phyloP scores from a whole-genome alignment of 1,284 basidiomycete genomes.

The Pseudozyma sp. region DNA sequence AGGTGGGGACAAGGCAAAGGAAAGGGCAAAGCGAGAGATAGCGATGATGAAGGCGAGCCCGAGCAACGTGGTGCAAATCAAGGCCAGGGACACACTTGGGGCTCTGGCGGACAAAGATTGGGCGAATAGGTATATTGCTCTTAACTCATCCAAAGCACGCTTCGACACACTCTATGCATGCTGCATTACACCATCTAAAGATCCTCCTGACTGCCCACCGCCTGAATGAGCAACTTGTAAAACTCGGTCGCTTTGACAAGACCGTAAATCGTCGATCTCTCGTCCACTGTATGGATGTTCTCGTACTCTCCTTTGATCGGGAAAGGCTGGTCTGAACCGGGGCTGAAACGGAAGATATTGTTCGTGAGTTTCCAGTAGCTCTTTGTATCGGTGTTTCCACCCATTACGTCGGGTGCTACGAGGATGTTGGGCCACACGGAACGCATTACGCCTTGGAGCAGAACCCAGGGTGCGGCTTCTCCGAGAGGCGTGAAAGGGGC shows the following conservation, averaged over 20 bases:
- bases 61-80: not conserved
- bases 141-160: not conserved
- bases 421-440: conserved; percentile 68
- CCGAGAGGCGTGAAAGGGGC: conserved; percentile 73
- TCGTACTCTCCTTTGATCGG: conserved; percentile 59
- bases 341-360: conserved; percentile 74
- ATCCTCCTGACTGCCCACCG: conserved; percentile 52
- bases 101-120: conserved; percentile 16
- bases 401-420: conserved; percentile 74
- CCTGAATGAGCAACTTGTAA: conserved; percentile 72
- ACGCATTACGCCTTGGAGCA: conserved; percentile 74
- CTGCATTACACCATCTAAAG: conserved; percentile 7
- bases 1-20: conserved; percentile 24
- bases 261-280: conserved; percentile 70
- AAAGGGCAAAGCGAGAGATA: conserved; percentile 30
- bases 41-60: conserved; percentile 31
- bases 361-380: conserved; percentile 73
- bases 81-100: conserved; percentile 22
- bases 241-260: conserved; percentile 71
- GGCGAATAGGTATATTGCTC: conserved; percentile 17
- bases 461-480: conserved; percentile 70
- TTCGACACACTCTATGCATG: not conserved
- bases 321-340: conserved; percentile 48
- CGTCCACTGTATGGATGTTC: conserved; percentile 76
- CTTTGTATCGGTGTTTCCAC: conserved; percentile 73